These are phyloP conservation scores for Pigoraptor vietnamica DNA, from an alignment of 78 protist species.

Conservation along the genomic window DNA sequence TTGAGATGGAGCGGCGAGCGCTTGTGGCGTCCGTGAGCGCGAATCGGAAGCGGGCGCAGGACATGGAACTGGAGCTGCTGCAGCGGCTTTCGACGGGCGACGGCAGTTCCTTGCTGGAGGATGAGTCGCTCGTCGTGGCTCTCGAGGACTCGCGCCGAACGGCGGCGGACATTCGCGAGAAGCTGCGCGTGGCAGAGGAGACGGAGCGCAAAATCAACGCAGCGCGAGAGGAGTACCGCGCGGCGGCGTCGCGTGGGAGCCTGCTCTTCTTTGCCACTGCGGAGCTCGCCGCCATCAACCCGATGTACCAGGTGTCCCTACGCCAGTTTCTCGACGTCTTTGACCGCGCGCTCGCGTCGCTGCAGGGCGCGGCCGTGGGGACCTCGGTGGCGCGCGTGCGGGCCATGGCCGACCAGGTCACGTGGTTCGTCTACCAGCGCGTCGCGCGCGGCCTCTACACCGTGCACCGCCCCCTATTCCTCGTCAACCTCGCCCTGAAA, in stretches of 20 bases:
- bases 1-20: conserved; percentile 44
- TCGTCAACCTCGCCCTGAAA: conserved; percentile 69
- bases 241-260: conserved; percentile 75
- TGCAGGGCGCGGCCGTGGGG: neutral
- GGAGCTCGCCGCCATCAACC: conserved; percentile 50
- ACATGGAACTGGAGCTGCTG: conserved; percentile 53
- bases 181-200: conserved; percentile 50
- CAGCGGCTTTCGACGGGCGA: conserved; percentile 22
- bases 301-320: conserved; percentile 71
- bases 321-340: conserved; percentile 51
- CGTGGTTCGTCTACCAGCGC: conserved; percentile 37
- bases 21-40: conserved; percentile 4
- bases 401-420: conserved; percentile 49
- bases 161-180: conserved; percentile 31
- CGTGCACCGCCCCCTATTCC: conserved; percentile 73
- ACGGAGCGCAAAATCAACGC: conserved; percentile 32
- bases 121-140: conserved; percentile 74
- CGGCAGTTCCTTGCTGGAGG: conserved; percentile 60
- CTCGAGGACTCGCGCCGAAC: conserved; percentile 56
- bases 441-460: conserved; percentile 76
- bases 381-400: conserved; percentile 22
- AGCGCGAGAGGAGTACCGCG: conserved; percentile 54
- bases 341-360: conserved; percentile 31
- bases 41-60: neutral
- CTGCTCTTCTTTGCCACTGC: conserved; percentile 68